Base-by-base conservation (phyloP, 306 rosid species). In the Acacia melanoxylon region DNA sequence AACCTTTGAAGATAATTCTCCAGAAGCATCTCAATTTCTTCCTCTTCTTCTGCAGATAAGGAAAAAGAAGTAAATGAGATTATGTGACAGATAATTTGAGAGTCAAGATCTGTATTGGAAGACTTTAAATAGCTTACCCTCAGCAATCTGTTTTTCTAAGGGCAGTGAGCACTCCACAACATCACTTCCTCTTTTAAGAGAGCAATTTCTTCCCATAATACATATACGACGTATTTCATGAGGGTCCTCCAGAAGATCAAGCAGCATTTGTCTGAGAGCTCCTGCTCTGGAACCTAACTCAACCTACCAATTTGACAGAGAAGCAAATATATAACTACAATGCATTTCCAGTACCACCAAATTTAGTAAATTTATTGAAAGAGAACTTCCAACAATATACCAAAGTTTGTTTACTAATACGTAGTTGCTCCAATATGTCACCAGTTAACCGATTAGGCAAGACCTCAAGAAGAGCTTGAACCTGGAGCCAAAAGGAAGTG, bases 1-100 rank as follows among this genome's bases (percentile, higher is more conserved):
- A 86, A 96, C 99, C 99, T 92, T 90, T 91, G 98, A 49, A 96
- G 98, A 89, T 91, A 96, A 89, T 96, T 96, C 91, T 96, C 99
- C 89, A 96, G 85, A 75, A 96, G 98, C 99, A 96, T 96, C 88
- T 96, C 99, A 67, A 96, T 96, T 90, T 96, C 99, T 89, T 96
- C 99, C 85, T 93, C 99, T 87, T 96, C 99, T 71, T 92, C 99
- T 96, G 90, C 83, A 89, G 51, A 86, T 69, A 86, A 83, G 80
- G 79, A 24, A 68, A 86, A 83, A 84, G 24, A 82, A 76, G 54
- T 17, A 75, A 77, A 71, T 76, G 78, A 81, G 81, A 75, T 68
- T 27, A 6, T 46, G 31, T 31, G 22, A 37, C 33, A 72, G 44
- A 37, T 59, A 40, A 48, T 58, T 46, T 19, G 27, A 62, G 17